Evolutionary conservation across 2,329 filamentous ascomycete species (phyloP).

Genomic region (Passalora sequoiae): DNA sequence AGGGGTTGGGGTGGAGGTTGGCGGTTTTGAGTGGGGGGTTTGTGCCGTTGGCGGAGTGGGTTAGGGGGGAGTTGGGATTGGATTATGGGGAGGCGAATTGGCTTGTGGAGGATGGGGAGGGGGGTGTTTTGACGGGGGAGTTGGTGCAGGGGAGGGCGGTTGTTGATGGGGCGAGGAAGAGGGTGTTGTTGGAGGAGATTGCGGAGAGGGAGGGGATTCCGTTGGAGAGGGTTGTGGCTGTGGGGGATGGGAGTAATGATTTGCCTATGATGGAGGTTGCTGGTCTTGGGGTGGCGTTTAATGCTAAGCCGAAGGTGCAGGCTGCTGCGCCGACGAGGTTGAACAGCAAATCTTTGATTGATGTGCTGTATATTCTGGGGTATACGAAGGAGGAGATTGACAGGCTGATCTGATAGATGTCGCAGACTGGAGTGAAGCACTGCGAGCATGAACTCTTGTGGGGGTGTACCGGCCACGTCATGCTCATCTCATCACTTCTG

Average conservation of each 20-base stretch:
- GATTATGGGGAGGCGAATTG: conserved; percentile 89
- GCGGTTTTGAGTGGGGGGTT: conserved; percentile 93
- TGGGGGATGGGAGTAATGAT: conserved; percentile 81
- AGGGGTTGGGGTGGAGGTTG: conserved; percentile 74
- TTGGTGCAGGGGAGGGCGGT: conserved; percentile 64
- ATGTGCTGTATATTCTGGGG: conserved; percentile 70
- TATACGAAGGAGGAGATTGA: conserved; percentile 28
- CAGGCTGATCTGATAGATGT: neutral
- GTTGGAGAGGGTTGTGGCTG: conserved; percentile 63
- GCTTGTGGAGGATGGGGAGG: conserved; percentile 57
- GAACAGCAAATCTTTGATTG: conserved; percentile 65
- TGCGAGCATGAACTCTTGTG: too few species aligned
- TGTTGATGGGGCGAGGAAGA: conserved; percentile 71
- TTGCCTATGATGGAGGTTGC: conserved; percentile 72
- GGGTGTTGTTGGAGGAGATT: conserved; percentile 65
- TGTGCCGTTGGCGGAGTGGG: conserved; percentile 79
- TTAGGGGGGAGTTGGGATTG: conserved; percentile 72
- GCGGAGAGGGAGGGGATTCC: conserved; percentile 62
- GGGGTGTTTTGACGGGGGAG: conserved; percentile 62
- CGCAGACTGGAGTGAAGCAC: too few species aligned
- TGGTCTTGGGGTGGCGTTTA: conserved; percentile 74
- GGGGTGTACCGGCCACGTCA: too few species aligned
- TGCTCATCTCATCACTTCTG: too few species aligned
- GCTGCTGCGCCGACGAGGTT: conserved; percentile 67
- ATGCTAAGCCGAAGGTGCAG: conserved; percentile 78